Conservation (phyloP, 202 grass and related monocot species). For the Musa balbisiana region DNA sequence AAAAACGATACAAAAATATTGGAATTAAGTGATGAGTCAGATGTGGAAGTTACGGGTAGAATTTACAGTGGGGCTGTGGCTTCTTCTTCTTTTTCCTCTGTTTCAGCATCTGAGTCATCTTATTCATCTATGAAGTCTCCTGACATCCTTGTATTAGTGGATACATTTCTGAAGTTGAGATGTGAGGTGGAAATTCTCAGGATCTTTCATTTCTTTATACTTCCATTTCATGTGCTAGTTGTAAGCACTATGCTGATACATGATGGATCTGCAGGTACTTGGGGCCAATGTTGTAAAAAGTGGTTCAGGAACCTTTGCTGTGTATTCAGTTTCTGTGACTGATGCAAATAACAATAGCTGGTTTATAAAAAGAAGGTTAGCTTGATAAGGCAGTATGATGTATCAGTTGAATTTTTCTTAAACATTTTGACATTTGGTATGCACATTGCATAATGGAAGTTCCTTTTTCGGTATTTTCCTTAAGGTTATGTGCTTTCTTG, state of each 20-base stretch:
- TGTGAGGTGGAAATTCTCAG: conserved; percentile 49
- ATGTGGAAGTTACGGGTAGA: conserved; percentile 51
- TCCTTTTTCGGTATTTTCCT: conserved; percentile 2
- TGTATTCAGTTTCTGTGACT: conserved; percentile 85
- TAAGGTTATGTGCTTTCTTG: conserved; percentile 11
- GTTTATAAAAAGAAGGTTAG: conserved; percentile 96
- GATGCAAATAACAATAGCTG: conserved; percentile 87
- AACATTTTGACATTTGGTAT: conserved; percentile 3
- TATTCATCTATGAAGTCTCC: conserved; percentile 52
- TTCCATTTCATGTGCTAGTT: conserved; percentile 24
- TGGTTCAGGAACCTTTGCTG: conserved; percentile 92
- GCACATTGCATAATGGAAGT: not conserved
- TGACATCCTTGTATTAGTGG: conserved; percentile 58
- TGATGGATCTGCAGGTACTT: conserved; percentile 43
- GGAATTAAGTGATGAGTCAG: conserved; percentile 38
- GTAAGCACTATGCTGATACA: conserved; percentile 24
- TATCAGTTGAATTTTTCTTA: conserved; percentile 4
- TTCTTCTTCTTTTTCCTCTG: conserved; percentile 56
- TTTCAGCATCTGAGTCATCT: conserved; percentile 44
- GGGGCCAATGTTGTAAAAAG: conserved; percentile 97
- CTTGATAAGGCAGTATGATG: not conserved
- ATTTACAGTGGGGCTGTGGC: conserved; percentile 49
- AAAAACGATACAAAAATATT: conserved; percentile 41
- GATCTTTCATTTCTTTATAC: conserved; percentile 18
- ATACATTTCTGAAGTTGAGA: conserved; percentile 92